A percentile compares a stretch with the other conserved stretches of the same genome.
Conservation (phyloP, 139 green algal genomes). For the Chlorella vulgaris region DNA sequence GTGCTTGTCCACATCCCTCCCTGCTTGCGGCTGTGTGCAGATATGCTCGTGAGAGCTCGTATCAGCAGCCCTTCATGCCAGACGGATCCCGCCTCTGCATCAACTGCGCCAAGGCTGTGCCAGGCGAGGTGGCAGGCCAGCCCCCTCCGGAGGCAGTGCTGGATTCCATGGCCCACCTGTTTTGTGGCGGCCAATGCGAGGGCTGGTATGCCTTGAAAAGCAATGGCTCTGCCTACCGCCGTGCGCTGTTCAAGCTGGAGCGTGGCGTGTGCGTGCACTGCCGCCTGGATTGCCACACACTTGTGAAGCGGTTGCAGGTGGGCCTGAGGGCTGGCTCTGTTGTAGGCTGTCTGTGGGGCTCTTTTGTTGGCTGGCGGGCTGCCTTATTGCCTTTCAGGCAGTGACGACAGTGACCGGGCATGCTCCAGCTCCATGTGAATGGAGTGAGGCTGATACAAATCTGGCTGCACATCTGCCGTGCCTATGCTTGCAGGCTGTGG, state of each 20-base stretch:
- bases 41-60: slow-evolving; percentile 33
- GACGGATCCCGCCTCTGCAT: slow-evolving; percentile 63
- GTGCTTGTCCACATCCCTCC: too few species aligned
- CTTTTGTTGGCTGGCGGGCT: neutral
- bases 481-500: slow-evolving; percentile 62
- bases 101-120: slow-evolving; percentile 56
- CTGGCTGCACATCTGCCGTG: too few species aligned
- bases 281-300: slow-evolving; percentile 67
- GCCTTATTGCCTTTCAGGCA: too few species aligned
- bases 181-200: slow-evolving; percentile 74
- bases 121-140: slow-evolving; percentile 9
- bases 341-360: neutral
- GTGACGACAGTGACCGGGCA: too few species aligned
- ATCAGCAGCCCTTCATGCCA: slow-evolving; percentile 64
- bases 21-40: neutral
- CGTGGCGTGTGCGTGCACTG: slow-evolving; percentile 74
- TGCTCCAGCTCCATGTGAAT: too few species aligned
- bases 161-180: slow-evolving; percentile 56
- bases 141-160: slow-evolving; percentile 48
- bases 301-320: slow-evolving; percentile 75
- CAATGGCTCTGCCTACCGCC: slow-evolving; percentile 58
- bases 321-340: neutral
- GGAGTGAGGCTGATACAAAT: too few species aligned
- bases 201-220: slow-evolving; percentile 57
- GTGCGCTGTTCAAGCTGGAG: slow-evolving; percentile 74